phyloP scores from a whole-genome alignment of 2,329 filamentous ascomycete species.

The Escovopsis sp. region DNA sequence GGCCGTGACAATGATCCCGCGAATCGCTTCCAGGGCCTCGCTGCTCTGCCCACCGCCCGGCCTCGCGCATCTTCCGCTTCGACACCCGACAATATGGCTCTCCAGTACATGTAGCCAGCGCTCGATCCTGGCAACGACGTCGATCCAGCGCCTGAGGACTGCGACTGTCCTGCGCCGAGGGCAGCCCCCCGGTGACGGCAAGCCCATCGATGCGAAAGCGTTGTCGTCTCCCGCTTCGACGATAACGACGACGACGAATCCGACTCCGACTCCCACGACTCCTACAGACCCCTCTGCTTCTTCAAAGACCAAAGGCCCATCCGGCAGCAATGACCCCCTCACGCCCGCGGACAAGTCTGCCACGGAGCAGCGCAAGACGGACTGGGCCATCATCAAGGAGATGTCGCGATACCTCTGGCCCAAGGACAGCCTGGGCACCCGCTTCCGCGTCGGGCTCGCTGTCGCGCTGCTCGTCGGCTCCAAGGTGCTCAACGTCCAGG shows the following conservation, averaged over 20 bases:
- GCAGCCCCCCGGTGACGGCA: constrained; percentile 7
- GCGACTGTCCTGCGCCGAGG: constrained; percentile 16
- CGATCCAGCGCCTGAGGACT: constrained; percentile 17
- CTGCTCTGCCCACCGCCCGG: constrained; percentile 18
- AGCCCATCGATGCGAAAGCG: constrained; percentile 3
- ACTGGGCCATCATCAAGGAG: constrained; percentile 97
- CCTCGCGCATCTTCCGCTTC: constrained; percentile 6
- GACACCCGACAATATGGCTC: no score
- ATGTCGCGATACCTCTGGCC: constrained; percentile 97
- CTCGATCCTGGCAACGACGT: constrained; percentile 3
- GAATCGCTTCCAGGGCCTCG: constrained; percentile 19
- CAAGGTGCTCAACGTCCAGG: constrained; percentile 93
- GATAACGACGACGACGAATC: constrained; percentile 5
- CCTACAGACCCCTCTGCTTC: not conserved
- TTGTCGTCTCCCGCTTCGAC: no score
- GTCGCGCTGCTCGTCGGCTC: constrained; percentile 71
- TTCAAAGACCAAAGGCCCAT: constrained; percentile 6
- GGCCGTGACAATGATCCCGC: constrained; percentile 20
- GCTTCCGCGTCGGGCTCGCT: constrained; percentile 74
- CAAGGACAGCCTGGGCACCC: constrained; percentile 58
- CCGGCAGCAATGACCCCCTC: constrained; percentile 17
- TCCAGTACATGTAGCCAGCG: no score
- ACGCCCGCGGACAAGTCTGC: constrained; percentile 33
- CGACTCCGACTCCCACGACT: constrained; percentile 1
- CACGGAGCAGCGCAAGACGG: constrained; percentile 85